Evolutionary conservation across 2,329 filamentous ascomycete species (phyloP).

Genomic region (Aspergillus arachidicola): DNA sequence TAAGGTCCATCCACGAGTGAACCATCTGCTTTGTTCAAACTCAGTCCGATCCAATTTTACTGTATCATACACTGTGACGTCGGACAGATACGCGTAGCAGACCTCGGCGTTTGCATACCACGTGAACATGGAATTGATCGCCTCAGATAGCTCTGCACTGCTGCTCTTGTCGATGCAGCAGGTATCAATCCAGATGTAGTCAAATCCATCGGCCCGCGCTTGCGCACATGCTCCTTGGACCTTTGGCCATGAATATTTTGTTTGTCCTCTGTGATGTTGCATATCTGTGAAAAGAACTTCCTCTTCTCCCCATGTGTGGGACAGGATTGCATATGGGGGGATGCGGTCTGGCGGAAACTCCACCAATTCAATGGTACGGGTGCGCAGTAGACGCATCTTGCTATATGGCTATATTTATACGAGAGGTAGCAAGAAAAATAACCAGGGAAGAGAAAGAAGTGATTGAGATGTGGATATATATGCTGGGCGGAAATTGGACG

Average conservation of each 20-base stretch:
- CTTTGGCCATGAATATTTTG: not conserved
- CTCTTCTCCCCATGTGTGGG: not conserved
- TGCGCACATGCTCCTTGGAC: not conserved
- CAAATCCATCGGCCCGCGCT: not conserved
- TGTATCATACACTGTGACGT: too few species aligned
- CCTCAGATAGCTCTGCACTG: not conserved
- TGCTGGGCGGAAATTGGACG: not conserved
- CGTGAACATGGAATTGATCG: not conserved
- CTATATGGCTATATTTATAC: too few species aligned
- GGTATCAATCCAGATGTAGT: not conserved
- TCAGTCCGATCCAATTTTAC: too few species aligned
- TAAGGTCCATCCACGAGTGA: not conserved
- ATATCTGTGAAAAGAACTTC: not conserved
- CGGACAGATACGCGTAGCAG: not conserved
- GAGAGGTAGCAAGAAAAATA: too few species aligned
- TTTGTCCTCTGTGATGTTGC: not conserved
- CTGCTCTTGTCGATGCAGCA: not conserved
- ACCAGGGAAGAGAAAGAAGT: not conserved
- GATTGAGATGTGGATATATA: not conserved
- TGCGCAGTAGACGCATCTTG: constrained; percentile 12
- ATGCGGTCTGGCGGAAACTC: not conserved
- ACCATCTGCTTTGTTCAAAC: not conserved
- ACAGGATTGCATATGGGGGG: not conserved
- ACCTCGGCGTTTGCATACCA: not conserved
- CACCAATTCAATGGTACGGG: not conserved